Percentiles rank a stretch among this genome's conserved stretches.
Evolutionary conservation across 257 asterid genomes (phyloP).

Genomic region (Striga asiatica): DNA sequence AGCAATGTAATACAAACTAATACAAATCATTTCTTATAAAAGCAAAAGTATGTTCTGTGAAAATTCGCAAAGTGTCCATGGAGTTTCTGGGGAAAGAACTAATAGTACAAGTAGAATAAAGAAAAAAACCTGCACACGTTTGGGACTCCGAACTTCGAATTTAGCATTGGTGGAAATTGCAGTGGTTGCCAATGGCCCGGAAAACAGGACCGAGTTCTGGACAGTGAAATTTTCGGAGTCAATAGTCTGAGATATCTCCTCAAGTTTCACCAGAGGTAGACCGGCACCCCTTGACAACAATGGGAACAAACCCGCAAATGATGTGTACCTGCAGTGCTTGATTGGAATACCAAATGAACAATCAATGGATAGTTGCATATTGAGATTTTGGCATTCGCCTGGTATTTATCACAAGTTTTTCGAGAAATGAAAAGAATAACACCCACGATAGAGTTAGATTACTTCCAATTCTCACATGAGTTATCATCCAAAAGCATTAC

Average conservation of each 20-base stretch:
- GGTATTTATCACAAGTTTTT: no score
- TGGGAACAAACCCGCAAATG: constrained; percentile 69
- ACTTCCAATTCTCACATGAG: not conserved
- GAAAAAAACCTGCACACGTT: constrained; percentile 64
- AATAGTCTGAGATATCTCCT: constrained; percentile 86
- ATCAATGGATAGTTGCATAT: not conserved
- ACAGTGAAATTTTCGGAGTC: constrained; percentile 59
- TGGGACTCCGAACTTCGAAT: constrained; percentile 91
- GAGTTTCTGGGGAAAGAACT: no score
- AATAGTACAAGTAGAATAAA: not conserved
- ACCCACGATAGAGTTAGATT: not conserved
- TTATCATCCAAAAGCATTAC: no score
- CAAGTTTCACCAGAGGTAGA: constrained; percentile 56
- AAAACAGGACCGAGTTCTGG: constrained; percentile 61
- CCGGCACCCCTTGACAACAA: constrained; percentile 58
- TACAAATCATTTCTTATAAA: not conserved
- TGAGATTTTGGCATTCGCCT: not conserved
- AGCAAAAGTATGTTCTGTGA: not conserved
- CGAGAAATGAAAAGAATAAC: no score
- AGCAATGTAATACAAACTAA: no score
- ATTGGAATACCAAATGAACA: not conserved
- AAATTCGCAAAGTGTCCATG: no score
- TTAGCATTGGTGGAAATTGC: constrained; percentile 67
- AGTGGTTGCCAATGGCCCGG: constrained; percentile 77
- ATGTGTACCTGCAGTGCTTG: constrained; percentile 52